Conservation (phyloP, 129 eudicot species). For the Escallonia herrerae region DNA sequence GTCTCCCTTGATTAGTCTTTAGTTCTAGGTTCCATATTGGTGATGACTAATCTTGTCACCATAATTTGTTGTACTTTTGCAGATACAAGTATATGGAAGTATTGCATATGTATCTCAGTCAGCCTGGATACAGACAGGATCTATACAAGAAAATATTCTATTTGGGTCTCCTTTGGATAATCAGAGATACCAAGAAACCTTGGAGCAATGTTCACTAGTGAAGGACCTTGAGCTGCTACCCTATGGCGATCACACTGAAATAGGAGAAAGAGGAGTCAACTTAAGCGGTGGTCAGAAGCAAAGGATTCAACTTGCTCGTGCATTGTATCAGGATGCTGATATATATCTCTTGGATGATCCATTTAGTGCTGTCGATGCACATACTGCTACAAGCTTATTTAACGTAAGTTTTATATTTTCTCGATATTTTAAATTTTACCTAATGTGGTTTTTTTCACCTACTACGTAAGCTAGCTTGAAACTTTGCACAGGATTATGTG, state of each 20-base stretch:
- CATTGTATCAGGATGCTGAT: slow-evolving; percentile 87
- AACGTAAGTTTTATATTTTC: slow-evolving; percentile 30
- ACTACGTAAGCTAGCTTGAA: not conserved
- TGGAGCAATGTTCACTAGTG: slow-evolving; percentile 61
- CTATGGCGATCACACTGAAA: slow-evolving; percentile 73
- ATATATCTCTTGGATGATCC: slow-evolving; percentile 95
- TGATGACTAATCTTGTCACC: slow-evolving; percentile 3
- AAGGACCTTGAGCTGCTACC: slow-evolving; percentile 76
- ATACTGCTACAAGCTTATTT: slow-evolving; percentile 85
- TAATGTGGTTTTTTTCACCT: not conserved
- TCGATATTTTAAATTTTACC: not conserved
- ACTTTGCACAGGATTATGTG: slow-evolving; percentile 64
- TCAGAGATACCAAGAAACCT: slow-evolving; percentile 64
- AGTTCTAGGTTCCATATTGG: not conserved
- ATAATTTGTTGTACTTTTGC: not conserved
- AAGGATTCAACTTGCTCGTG: slow-evolving; percentile 97
- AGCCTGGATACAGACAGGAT: slow-evolving; percentile 97
- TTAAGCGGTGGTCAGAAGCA: slow-evolving; percentile 98
- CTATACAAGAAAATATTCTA: slow-evolving; percentile 75
- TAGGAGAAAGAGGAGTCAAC: slow-evolving; percentile 97
- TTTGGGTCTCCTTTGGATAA: slow-evolving; percentile 66
- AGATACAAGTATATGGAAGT: slow-evolving; percentile 66
- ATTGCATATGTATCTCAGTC: slow-evolving; percentile 93
- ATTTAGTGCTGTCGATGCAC: slow-evolving; percentile 97
- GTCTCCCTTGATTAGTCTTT: too few relatives aligned